phyloP scores from a whole-genome alignment of 129 eudicot genomes.

The Oenanthe sinensis region DNA sequence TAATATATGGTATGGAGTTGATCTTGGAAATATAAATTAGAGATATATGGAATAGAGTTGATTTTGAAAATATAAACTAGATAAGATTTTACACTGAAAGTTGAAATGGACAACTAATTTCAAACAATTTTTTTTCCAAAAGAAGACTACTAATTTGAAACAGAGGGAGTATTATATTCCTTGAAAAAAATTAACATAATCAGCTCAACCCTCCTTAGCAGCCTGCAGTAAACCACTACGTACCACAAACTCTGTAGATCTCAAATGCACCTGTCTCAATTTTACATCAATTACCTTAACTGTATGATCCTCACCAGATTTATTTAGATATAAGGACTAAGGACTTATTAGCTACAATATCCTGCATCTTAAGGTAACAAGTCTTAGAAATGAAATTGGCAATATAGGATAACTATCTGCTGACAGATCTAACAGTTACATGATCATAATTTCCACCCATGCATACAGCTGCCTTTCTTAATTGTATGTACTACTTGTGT shows the following conservation, averaged over 20 bases:
- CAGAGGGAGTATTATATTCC: too few relatives aligned
- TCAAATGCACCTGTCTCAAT: neutral
- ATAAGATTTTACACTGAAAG: too few relatives aligned
- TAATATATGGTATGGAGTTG: too few relatives aligned
- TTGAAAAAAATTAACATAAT: neutral
- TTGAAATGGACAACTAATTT: too few relatives aligned
- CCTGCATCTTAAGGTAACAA: neutral
- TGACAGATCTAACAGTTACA: neutral
- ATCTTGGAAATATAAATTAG: too few relatives aligned
- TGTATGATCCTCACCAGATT: neutral
- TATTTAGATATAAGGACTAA: neutral
- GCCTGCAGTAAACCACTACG: neutral
- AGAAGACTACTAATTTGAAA: too few relatives aligned
- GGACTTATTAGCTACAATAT: neutral
- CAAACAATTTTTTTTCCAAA: too few relatives aligned
- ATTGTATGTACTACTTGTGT: neutral
- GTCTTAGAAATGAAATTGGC: neutral
- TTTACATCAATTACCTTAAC: neutral
- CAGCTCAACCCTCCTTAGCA: neutral
- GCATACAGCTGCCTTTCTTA: neutral
- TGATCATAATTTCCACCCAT: neutral
- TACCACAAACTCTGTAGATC: neutral
- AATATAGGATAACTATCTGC: neutral
- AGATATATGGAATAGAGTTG: too few relatives aligned
- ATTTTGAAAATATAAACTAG: too few relatives aligned